Evolutionary conservation across 2,329 filamentous ascomycete species (phyloP), one percentile per base, ranked within the genome.

Genomic region (Epicoccum nigrum): DNA sequence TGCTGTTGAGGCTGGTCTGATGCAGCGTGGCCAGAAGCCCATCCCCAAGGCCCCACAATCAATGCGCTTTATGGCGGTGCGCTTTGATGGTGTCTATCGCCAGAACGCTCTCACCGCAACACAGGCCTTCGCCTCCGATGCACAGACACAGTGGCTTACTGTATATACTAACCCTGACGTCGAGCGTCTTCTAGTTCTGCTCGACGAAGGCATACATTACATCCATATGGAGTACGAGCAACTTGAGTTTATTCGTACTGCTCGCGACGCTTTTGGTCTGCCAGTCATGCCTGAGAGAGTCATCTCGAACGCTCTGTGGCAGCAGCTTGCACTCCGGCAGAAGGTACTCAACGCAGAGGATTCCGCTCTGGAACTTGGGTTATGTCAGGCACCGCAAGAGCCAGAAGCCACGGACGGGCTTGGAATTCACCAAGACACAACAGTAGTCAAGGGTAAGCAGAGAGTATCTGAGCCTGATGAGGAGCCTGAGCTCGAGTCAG

Each of bases 181-280:
- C 34, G 80, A 81, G 57, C 81, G 81, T 8, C 69, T 85, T 4
- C 68, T 83, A 7, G 81, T 83, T 0, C 68, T 85, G 2, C 69
- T 85, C 4, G 81, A 85, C 50, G 80, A 83, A 67, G 82, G 82
- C 0, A 83, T 85, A 7, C 81, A 84, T 60, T 85, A 84, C 66
- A 74, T 83, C 3, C 82, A 85, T 62, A 76, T 85, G 59, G 78
- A 81, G 28, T 84, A 83, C 53, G 82, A 84, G 57, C 81, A 83
- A 53, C 67, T 85, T 7, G 80, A 84, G 54, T 80, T 77, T 57
- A 83, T 84, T 46, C 75, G 77, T 9, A 70, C 65, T 41, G 74
- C 81, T 17, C 75, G 76, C 35, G 82, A 85, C 58, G 69, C 79
- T 12, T 76, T 84, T 39, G 81, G 81, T 4, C 65, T 83, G 2